Evolutionary conservation across 495 filamentous ascomycete species (phyloP), one percentile per base, ranked within the genome.

Genomic region (Neurospora africana): DNA sequence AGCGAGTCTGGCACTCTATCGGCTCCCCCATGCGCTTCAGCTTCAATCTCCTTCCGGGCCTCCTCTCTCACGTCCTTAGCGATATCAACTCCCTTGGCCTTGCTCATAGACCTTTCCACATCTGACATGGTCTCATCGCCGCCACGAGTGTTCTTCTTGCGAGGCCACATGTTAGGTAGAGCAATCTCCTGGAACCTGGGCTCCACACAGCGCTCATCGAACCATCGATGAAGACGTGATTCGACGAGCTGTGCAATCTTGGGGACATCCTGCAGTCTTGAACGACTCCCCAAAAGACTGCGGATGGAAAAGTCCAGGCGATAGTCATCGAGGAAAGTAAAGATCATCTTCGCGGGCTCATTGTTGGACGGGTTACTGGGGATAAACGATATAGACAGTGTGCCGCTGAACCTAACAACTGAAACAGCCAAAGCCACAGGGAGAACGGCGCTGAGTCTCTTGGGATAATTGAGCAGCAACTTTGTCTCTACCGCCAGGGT

Each of bases 161-260:
- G 84, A 10, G 96, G 95, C 95, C 95, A 99, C 70, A 99, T 82
- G 78, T 92, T 95, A 8, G 95, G 95, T 35, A 99, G 82, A 9
- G 92, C 93, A 43, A 99, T 95, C 70, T 98, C 93, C 78, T 99
- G 95, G 73, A 99, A 97, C 33, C 93, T 87, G 11, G 95, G 95
- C 82, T 98, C 95, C 3, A 99, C 95, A 70, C 92, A 93, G 38
- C 95, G 89, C 77, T 98, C 95, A 79, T 99, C 95, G 75, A 99
- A 97, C 95, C 95, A 99, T 35, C 91, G 89, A 78, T 98, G 95
- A 8, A 99, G 86, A 9, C 95, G 87, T 6, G 90, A 89, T 81
- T 99, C 95, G 44, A 99, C 91, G 4, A 99, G 86, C 78, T 98
- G 94, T 0, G 96, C 96, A 68, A 99, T 96, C 79, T 99, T 99